Conservation (phyloP, 768 basidiomycete species). For the Tylopilus subfusipes region DNA sequence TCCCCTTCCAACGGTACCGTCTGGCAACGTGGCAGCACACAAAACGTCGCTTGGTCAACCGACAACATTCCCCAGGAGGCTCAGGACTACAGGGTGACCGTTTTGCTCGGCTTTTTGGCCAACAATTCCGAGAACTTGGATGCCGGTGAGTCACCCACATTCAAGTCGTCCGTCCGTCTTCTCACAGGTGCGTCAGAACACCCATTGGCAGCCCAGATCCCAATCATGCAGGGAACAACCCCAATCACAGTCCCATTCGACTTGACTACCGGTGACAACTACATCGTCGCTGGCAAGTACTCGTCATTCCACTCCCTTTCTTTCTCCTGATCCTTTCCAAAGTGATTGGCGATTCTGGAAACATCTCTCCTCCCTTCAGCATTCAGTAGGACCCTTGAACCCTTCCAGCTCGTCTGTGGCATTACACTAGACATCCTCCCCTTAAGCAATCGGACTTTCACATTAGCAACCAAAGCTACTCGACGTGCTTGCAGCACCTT, state of each 20-base stretch:
- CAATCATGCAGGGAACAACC: conserved; percentile 47
- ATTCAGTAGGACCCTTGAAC: conserved; percentile 32
- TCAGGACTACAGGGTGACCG: conserved; percentile 34
- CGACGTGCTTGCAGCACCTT: conserved; percentile 1
- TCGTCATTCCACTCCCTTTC: not conserved
- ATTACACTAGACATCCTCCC: not conserved
- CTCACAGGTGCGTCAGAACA: conserved; percentile 37
- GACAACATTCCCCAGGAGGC: conserved; percentile 37
- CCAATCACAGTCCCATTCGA: conserved; percentile 52
- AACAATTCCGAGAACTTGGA: conserved; percentile 48
- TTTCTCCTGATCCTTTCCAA: not conserved
- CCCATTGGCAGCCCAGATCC: conserved; percentile 57
- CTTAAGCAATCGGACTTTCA: not conserved
- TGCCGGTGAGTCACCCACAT: conserved; percentile 35
- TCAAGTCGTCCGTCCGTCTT: not conserved
- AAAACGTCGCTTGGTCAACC: conserved; percentile 43
- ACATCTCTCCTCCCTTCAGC: conserved; percentile 54
- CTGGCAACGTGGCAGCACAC: conserved; percentile 33
- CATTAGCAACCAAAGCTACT: not conserved
- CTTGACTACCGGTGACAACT: conserved; percentile 38
- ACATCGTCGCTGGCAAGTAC: conserved; percentile 61
- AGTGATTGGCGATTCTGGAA: conserved; percentile 72
- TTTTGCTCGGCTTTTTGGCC: conserved; percentile 43
- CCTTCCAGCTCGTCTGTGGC: not conserved
- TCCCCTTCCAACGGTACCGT: conserved; percentile 29